Evolutionary conservation across 768 basidiomycete genomes (phyloP), one percentile per base, ranked within the genome.

Genomic region (Leccinum ochraceum): DNA sequence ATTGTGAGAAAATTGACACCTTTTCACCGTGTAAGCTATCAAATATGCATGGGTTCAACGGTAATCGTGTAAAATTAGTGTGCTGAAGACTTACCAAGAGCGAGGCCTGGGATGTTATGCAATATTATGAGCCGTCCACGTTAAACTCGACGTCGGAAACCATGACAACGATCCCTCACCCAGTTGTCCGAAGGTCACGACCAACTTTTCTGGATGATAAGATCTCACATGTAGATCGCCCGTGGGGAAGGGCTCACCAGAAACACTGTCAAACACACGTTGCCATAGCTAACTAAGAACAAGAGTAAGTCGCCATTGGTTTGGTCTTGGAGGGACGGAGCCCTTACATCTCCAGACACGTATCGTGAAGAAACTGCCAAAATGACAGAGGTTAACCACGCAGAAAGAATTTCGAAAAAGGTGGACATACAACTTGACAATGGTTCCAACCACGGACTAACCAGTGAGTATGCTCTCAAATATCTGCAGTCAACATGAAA

Each of bases 281-380:
- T 86, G 36, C 77, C 74, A 46, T 83, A 76, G 73, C 86, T 86
- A 66, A 87, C 86, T 87, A 32, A 56, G 53, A 53, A 22, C 2
- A n/a, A 34, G 17, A 17, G 3, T 20, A 30, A 22, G 55, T 60
- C 28, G 57, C 28, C 26, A 3, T 32, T 30, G 14, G n/a, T 42
- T 46, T 34, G 11, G 36, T 39, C 20, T 42, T 10, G 7, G 17
- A 54, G 16, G 8, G 60, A n/a, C 68, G 53, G 28, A 74, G 64
- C 56, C 14, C 72, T 60, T 70, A 86, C 86, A 87, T 71, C 84
- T 73, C 84, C 84, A 87, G 13, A 87, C 85, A 14, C 86, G 82
- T 72, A 86, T 74, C 1, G 83, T 77, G 60, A 86, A 87, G 53
- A 79, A 78, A 42, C 85, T 87, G 54, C 17, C 36, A 26, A 53